Evolutionary conservation across 2,329 filamentous ascomycete species (phyloP), one percentile per base, ranked within the genome.

Genomic region (Emericellopsis atlantica): DNA sequence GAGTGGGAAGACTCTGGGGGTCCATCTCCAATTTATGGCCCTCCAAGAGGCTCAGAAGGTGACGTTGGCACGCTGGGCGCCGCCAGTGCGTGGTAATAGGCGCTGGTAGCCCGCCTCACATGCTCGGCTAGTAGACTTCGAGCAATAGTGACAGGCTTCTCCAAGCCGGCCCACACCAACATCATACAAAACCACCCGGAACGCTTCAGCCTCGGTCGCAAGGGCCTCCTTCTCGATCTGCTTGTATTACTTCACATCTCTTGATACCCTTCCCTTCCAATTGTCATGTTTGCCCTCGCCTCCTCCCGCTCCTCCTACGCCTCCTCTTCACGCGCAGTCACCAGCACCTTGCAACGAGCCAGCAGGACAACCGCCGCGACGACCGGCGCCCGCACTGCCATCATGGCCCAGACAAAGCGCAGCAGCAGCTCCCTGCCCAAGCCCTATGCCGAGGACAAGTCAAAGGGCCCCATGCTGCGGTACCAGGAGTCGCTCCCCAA

Each of bases 401-500:
- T 29, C 26, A 29, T 29, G 26, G 26, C 26, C 26, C 26, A 9
- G 26, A 29, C 31, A n/a, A 39, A 39, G 34, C 39, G 43, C 36
- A 15, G 6, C 38, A 40, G 32, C 40, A 37, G 44, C 26, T 41
- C n/a, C 29, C 22, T 40, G 15, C 46, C 35, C 34, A 12, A 18
- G 85, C 84, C 81, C 52, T 90, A 92, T 65, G 76, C 72, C 54
- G 86, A 92, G 65, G 84, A 92, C 61, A 71, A 72, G 53, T 79
- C 78, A 53, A 89, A 87, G 59, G 84, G 84, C 41, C 69, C 77
- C 37, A 92, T 86, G 83, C 71, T 92, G 51, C 77, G 86, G 51
- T 93, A 84, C 61, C 84, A 93, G 59, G 84, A 89, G 32, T 90
- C 84, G n/a, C 74, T 93, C 26, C 85, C 85, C 36, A 73, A 72